Evolutionary conservation across 2,329 filamentous ascomycete genomes (phyloP), one percentile per base, ranked within the genome.

Genomic region (Sclerotiophoma versabilis): DNA sequence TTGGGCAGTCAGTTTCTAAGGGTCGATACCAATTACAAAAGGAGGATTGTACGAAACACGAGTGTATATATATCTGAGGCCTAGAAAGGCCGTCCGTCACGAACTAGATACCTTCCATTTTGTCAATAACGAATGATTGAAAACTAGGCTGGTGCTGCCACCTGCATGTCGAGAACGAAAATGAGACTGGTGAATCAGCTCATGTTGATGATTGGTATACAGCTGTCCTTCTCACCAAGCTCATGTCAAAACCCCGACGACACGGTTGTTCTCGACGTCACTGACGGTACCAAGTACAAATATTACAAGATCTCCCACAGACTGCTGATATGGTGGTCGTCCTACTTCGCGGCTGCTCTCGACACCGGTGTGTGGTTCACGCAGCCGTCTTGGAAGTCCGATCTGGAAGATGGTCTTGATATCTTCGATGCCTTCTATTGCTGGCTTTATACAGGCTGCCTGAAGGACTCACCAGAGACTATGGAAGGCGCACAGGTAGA

Each of bases 11-110:
- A 22, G 14, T 15, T 33, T 26, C 29, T n/a, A 32, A 23, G 39
- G 32, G 39, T 42, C 23, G 46, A 54, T 54, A 54, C 51, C 51
- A 49, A 41, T 45, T n/a, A 41, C 22, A 30, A 32, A 30, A 10
- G 20, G 20, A 23, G 7, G 27, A 3, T 15, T 49, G 9, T 30
- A 49, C 29, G 23, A 25, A 41, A 29, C 9, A 36, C 14, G 14
- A 3, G 23, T 49, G 32, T 54, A 41, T 22, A 54, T 26, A 54
- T 36, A 46, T 38, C 3, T 33, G n/a, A 39, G 27, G 26, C 14
- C 17, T 14, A 22, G 3, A 5, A 36, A 45, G 22, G 39, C 34
- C 25, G 3, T 49, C 23, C 27, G n/a, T 41, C 14, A 54, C 22
- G 26, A 54, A n/a, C 34, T 46, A 49, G 22, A 49, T 46, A 49